Evolutionary conservation across 176 grass and related monocot species (phyloP).

Genomic region (Metroxylon sagu): DNA sequence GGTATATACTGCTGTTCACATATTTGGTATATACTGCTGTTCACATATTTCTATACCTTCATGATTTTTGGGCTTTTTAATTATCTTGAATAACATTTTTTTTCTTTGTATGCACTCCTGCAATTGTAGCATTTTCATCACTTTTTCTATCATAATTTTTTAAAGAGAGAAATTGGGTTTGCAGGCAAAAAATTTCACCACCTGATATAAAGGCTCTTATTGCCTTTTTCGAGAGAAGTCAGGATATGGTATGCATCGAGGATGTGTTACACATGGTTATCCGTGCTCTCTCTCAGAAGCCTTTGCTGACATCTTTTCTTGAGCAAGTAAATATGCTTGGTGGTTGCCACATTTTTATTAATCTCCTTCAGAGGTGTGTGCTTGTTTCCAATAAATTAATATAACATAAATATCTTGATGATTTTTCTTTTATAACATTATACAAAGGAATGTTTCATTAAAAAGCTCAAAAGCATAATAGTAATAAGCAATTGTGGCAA

Average conservation of each 20-base stretch:
- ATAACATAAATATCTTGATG: neutral
- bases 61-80: neutral
- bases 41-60: neutral
- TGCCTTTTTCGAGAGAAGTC: slow-evolving; percentile 91
- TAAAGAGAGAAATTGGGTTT: slow-evolving; percentile 20
- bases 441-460: too few relatives aligned
- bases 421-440: too few relatives aligned
- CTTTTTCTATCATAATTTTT: slow-evolving; percentile 8
- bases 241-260: slow-evolving; percentile 91
- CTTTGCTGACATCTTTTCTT: slow-evolving; percentile 62
- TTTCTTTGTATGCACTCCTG: neutral
- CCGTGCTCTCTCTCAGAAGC: slow-evolving; percentile 66
- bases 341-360: slow-evolving; percentile 84
- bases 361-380: slow-evolving; percentile 86
- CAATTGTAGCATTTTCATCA: slow-evolving; percentile 1
- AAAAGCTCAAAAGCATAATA: too few relatives aligned
- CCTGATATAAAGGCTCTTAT: slow-evolving; percentile 80
- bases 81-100: neutral
- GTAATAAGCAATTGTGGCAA: too few relatives aligned
- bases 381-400: neutral
- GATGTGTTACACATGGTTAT: slow-evolving; percentile 92
- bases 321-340: slow-evolving; percentile 83
- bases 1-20: slow-evolving; percentile 29
- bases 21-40: slow-evolving; percentile 31
- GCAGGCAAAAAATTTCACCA: slow-evolving; percentile 68